A percentile compares a stretch with the other conserved stretches of the same genome.
These are phyloP conservation scores for Flaveria trinervia DNA, from an alignment of 129 eudicot genomes.

Conservation along the genomic window DNA sequence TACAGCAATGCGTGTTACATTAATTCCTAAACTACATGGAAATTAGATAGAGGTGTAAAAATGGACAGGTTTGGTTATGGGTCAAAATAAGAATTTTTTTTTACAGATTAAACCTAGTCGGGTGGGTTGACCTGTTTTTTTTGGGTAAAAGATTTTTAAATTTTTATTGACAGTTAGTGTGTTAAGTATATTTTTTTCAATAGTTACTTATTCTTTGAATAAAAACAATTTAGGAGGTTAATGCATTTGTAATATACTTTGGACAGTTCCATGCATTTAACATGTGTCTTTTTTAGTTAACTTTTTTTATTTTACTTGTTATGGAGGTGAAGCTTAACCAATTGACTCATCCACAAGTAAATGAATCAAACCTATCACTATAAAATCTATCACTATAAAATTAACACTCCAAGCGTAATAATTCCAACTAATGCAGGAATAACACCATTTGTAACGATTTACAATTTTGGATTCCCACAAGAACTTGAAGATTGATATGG, in stretches of 20 bases:
- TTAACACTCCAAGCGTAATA: background rate
- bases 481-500: constrained; percentile 76
- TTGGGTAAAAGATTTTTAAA: no score
- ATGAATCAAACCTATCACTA: background rate
- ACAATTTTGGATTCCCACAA: constrained; percentile 72
- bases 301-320: background rate
- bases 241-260: background rate
- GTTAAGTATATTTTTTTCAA: background rate
- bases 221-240: background rate
- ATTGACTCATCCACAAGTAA: background rate
- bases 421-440: constrained; percentile 46
- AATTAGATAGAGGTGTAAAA: background rate
- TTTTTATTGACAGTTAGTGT: background rate
- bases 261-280: background rate
- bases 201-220: no score
- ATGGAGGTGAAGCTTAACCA: background rate
- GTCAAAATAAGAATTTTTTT: background rate
- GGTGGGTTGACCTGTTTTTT: background rate
- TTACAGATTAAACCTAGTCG: background rate
- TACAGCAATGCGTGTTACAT: background rate
- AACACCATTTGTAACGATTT: constrained; percentile 73
- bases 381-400: background rate
- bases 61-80: background rate
- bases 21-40: background rate
- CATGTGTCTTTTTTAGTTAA: background rate